Base-by-base conservation (phyloP, 202 grass and related monocot genomes). In the Carex arenaria region DNA sequence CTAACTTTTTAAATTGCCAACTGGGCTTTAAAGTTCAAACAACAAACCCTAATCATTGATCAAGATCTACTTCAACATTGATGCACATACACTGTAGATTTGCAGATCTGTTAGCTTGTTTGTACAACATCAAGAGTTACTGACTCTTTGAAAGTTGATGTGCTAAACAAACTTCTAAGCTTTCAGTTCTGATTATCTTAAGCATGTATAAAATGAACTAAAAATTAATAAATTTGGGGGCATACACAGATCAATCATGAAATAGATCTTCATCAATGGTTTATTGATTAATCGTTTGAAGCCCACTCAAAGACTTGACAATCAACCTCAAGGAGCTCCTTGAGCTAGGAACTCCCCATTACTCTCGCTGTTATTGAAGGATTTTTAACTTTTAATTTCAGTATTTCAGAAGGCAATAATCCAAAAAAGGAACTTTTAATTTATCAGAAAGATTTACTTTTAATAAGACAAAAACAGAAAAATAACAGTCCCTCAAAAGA, bases 1-100 rank as follows among this genome's bases (percentile, higher is more conserved):
- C 26, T 42, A 57, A 40, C 53, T 7, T 49, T 36, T 19, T 60
- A 59, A 80, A 14, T 70, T 38, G 19, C 26, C 14, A 80, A 45
- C 55, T 75, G 69, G 38, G 70, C 17, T 10, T n/a, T n/a, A n/a
- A n/a, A n/a, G n/a, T n/a, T 31, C 77, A 45, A 75, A 87, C 45
- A 71, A 84, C 52, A 22, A 82, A 76, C 13, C 61, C 78, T 15
- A 70, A 61, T 22, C 71, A 47, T 60, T 57, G 83, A 86, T 49
- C 72, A 80, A 68, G 45, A 62, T 79, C 15, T 57, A 78, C 53
- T 78, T 60, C 52, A 40, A 60, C 28, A 59, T 20, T 60, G 54
- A 59, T 8, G 74, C 30, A 36, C 74, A 59, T 60, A 78, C 28
- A 19, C 31, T 31, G 7, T 7, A 60, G 22, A 52, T 18, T 57